Evolutionary conservation across 495 filamentous ascomycete species (phyloP), one percentile per base, ranked within the genome.

Genomic region (Talaromyces borbonicus): DNA sequence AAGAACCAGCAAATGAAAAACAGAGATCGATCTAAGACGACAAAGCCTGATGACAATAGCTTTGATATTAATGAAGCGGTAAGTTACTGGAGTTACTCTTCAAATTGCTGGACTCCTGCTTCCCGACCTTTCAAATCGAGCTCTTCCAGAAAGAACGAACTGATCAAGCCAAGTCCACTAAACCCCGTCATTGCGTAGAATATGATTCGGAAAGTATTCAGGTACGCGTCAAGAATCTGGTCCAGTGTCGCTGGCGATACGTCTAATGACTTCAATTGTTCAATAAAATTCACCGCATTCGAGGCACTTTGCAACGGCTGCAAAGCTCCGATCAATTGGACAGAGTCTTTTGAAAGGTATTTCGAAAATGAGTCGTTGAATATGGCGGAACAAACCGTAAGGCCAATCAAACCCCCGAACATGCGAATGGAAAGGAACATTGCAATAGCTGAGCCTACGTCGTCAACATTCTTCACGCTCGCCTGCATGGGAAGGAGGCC

Each of bases 331-430:
- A 12, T 38, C 35, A 38, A 12, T 20, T 38, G 7, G 16, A 38
- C 12, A 20, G 35, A 5, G 16, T 16, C 22, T 11, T 38, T 20
- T 4, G 16, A 8, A 9, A 38, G 19, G 4, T 16, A 38, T 5
- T 16, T 38, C n/a, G 35, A 38, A 12, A 38, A 38, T 16, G 22
- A 16, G 12, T 12, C 22, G n/a, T 38, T 38, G 12, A 38, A 38
- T 1, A 38, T 38, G 1, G 35, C 35, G 3, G 35, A 38, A 23
- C 16, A 38, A 0, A 69, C 43, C 1, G 69, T 57, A 9, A 69
- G 59, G 7, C 65, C 67, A 11, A 69, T 45, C 1, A 69, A 54
- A 1, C 53, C 60, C 0, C 67, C 67, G 14, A 70, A 56, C 16
- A 69, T 52, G 1, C 67, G 67, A 44, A 68, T 56, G 1, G 55